phyloP scores from a whole-genome alignment of 345 rosid genomes.

The Bruguiera sexangula region DNA sequence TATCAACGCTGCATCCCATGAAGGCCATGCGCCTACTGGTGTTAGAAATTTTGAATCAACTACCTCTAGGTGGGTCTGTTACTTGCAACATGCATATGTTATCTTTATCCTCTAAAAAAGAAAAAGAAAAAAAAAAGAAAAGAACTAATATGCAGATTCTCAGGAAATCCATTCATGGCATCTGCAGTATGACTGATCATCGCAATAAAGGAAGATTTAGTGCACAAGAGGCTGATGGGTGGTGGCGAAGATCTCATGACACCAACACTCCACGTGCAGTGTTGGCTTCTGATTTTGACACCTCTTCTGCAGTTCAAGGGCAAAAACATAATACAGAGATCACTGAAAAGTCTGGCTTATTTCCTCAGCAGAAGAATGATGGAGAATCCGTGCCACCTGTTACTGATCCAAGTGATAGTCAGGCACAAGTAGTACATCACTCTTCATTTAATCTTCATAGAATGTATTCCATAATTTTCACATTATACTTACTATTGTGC shows the following conservation, averaged over 20 bases:
- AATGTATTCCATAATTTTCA: not conserved
- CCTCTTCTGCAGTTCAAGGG: conserved; percentile 28
- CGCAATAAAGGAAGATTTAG: conserved; percentile 51
- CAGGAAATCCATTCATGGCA: conserved; percentile 68
- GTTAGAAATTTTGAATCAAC: conserved; percentile 39
- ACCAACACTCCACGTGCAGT: conserved; percentile 31
- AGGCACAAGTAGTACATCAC: conserved; percentile 41
- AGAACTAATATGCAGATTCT: conserved; percentile 31
- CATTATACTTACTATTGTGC: not conserved
- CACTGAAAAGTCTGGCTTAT: conserved; percentile 32
- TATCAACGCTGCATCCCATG: conserved; percentile 28
- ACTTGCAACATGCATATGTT: conserved; percentile 18
- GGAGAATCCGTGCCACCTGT: conserved; percentile 37
- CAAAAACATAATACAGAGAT: conserved; percentile 31
- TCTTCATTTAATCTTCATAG: not conserved
- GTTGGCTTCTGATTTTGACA: conserved; percentile 37
- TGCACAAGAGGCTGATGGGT: conserved; percentile 52
- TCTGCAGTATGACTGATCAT: conserved; percentile 51
- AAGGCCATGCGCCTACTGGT: conserved; percentile 36
- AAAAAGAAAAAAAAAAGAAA: not conserved
- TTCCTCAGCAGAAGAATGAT: conserved; percentile 36
- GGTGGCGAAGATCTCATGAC: conserved; percentile 45
- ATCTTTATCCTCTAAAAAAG: conserved; percentile 10
- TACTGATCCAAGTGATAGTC: conserved; percentile 49
- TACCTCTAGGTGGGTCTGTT: conserved; percentile 54